Evolutionary conservation across 1,284 basidiomycete genomes (phyloP), one percentile per base, ranked within the genome.

Genomic region (Earliella scabrosa): DNA sequence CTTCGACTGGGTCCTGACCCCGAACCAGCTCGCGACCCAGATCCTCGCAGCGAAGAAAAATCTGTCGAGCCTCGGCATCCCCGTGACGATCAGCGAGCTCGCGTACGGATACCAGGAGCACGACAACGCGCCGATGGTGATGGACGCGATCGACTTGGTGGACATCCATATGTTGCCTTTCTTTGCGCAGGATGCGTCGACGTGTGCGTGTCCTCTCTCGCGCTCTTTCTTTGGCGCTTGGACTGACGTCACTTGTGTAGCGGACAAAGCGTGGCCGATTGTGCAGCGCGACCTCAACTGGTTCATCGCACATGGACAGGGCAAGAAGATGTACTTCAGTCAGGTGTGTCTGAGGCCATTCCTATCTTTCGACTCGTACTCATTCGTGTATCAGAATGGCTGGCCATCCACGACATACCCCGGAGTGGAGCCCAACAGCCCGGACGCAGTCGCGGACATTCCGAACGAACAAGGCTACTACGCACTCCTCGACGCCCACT

Each of bases 101-200:
- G 72, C 75, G 3, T 80, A 75, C 43, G 82, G 82, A 10, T 85
- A 81, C 58, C 76, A 82, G 64, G 74, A 77, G 58, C 68, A 75
- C 24, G 79, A 77, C 43, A 83, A 82, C n/a, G 81, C 83, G 13
- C 76, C 80, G 50, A 73, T 79, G 39, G 83, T 92, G 16, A 74
- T 92, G 48, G 71, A 82, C 57, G 82, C 86, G 0, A 74, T 89
- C 26, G 87, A 92, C 66, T 76, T 80, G 35, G 82, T 92, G 56
- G 84, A 89, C 59, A 82, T 81, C 1, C 88, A 92, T 66, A 87
- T 88, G 75, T 72, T 92, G 36, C 89, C 90, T 4, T 92, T 90
- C 75, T 92, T 92, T 68, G 78, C 80, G 13, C 68, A 75, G 49
- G 49, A 76, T 34, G 87, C 86, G 27, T 83, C 83, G 1, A 85